A percentile compares a stretch with the other conserved stretches of the same genome.
Conservation (phyloP, 176 grass and related monocot genomes). For the Phyllostachys edulis region DNA sequence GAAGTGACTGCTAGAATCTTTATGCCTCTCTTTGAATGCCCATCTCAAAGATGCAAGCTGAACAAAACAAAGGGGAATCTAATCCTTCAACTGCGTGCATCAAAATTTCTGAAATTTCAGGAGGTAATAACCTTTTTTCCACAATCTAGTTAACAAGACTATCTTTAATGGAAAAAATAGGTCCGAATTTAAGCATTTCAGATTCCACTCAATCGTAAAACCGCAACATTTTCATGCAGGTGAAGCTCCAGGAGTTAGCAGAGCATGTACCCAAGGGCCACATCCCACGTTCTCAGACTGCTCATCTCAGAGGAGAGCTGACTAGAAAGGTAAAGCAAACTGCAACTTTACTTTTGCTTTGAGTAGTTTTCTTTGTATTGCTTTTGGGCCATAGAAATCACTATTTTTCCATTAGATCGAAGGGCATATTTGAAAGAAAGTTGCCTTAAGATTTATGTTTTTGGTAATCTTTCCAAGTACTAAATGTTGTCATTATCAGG, state of each 20-base stretch:
- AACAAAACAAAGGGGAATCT: constrained; percentile 98
- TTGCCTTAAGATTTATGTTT: background rate
- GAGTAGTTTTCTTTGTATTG: background rate
- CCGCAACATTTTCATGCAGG: constrained; percentile 50
- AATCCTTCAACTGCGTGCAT: constrained; percentile 91
- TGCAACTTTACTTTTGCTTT: constrained; percentile 7
- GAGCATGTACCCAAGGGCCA: constrained; percentile 99
- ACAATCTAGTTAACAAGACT: background rate
- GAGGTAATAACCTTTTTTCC: constrained; percentile 53
- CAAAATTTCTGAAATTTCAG: constrained; percentile 98
- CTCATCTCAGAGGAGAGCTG: constrained; percentile 96
- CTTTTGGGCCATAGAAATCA: background rate
- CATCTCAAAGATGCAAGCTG: constrained; percentile 79
- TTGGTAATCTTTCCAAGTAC: background rate
- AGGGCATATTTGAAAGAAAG: background rate
- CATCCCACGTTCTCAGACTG: constrained; percentile 89
- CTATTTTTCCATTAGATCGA: background rate
- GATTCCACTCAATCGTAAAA: constrained; percentile 5
- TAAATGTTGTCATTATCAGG: constrained; percentile 51
- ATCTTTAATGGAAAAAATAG: background rate
- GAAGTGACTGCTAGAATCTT: constrained; percentile 98
- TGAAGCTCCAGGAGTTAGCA: constrained; percentile 92
- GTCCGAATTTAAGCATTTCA: background rate
- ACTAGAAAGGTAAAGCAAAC: constrained; percentile 76
- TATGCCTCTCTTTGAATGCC: constrained; percentile 96